Evolutionary conservation across 1,139 yeast genomes (phyloP).

Genomic region (Zygosaccharomyces sapae): DNA sequence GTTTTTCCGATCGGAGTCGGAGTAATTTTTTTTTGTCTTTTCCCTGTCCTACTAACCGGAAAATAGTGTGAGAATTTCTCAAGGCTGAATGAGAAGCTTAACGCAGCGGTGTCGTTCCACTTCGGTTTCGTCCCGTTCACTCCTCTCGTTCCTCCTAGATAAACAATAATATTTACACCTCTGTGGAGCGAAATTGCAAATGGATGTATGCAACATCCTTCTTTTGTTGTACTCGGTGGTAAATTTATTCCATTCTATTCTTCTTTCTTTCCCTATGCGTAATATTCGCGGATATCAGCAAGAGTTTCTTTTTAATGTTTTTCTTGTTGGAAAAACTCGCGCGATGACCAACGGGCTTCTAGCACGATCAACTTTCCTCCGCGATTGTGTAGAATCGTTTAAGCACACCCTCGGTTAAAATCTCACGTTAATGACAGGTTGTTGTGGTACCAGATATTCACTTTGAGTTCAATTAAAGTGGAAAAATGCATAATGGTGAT

Average conservation of each 20-base stretch:
- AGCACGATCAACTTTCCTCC: neutral
- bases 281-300: neutral
- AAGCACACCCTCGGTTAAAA: neutral
- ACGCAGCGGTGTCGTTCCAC: too few species aligned
- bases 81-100: too few species aligned
- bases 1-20: neutral
- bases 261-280: neutral
- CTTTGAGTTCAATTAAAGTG: neutral
- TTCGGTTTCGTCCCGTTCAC: too few species aligned
- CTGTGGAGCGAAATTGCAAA: too few species aligned
- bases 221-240: too few species aligned
- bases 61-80: neutral
- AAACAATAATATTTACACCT: too few species aligned
- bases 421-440: neutral
- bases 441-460: slow-evolving; percentile 5
- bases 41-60: neutral
- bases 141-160: too few species aligned
- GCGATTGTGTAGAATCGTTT: neutral
- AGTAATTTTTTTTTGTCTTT: too few species aligned
- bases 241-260: too few species aligned
- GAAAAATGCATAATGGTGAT: slow-evolving; percentile 6
- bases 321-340: slow-evolving; percentile 4
- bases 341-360: slow-evolving; percentile 3
- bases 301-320: too few species aligned
- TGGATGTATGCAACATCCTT: too few species aligned